Base-by-base conservation (phyloP, 2,329 filamentous ascomycete genomes). In the Byssothecium circinans region DNA sequence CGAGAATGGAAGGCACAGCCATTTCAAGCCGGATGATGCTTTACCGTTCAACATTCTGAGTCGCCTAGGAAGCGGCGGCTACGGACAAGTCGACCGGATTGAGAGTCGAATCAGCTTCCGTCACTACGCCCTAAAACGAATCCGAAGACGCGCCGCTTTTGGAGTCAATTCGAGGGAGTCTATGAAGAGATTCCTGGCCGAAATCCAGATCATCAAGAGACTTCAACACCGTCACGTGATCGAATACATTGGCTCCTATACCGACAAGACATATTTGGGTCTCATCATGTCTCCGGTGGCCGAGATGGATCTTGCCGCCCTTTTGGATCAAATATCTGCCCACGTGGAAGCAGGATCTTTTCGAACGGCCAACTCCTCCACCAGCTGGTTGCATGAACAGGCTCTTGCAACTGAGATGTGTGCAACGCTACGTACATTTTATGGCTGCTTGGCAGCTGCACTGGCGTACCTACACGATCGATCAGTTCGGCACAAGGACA, bases 101-200 rank as follows among this genome's bases (percentile, higher is more conserved):
- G 5, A 58, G 4, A 67, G 58, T 44, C 43, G 33, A 19, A 47
- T 62, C 8, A 68, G 58, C 18, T 62, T 50, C 35, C 55, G 47
- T 11, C 42, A 62, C 17, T 70, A 61, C 50, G 67, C 67, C 3
- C 50, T 60, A 4, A 71, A 72, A 37, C 54, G 60, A 4, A 57
- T 69, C 23, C 50, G 44, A 4, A 46, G 65, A 18, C 29, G 52
- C 6, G 23, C 35, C 3, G 50, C 49, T 3, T 63, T 61, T 50
- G 27, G 44, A 39, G 42, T 46, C 8, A 15, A 23, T 12, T 20
- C 22, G 30, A 53, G 23, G 14, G 48, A 58, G 42, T 29, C 33
- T n/a, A 49, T 67, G 3, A 49, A 53, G 14, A 35, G 47, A 12
- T 67, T 70, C 37, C 48, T 53, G 17, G 43, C 47, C 6, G 67